Base-by-base conservation (phyloP, 2,329 filamentous ascomycete species). In the Colletotrichum paranaense region DNA sequence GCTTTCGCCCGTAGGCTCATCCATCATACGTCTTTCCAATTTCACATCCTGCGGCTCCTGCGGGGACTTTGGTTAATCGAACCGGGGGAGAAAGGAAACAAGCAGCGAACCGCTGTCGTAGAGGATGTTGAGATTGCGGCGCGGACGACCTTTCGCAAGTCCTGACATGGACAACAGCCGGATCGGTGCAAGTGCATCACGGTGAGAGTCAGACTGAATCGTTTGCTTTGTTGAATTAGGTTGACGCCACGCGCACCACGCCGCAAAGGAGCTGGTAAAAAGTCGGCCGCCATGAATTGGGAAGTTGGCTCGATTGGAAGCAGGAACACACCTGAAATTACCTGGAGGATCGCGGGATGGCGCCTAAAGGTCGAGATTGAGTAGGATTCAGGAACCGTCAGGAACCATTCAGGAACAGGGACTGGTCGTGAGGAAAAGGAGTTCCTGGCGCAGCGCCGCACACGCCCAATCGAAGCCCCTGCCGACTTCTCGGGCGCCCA, bases 401-500 rank as follows among this genome's bases (percentile, higher is more conserved):
- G 26, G 38, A 67, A 46, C 56, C 28, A 24, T 14, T 7, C 30
- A 38, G 67, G 42, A 49, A 49, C 42, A 2, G 42, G 42, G 42
- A 49, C 42, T 42, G 42, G 19, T n/a, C 35, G 49, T 64, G 38
- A 28, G 38, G 7, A 11, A 22, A 60, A 26, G 38, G 42, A 49
- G 42, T n/a, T 9, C 35, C 38, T 16, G 14, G 4, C 16, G 24
- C 60, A 55, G n/a, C 24, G 32, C 35, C 7, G 35, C 46, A 26
- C 60, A 30, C 30, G 19, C 42, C 46, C 46, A 62, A 71, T 46
- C 42, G 42, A 24, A 65, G 68, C 62, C 68, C 68, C 56, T 62
- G 58, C 38, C 65, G 65, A 22, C 42, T 49, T 49, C 7, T 22
- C 42, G 19, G 62, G 24, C 30, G 65, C 65, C 38, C 24, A 22